Base-by-base conservation (phyloP, 2,329 filamentous ascomycete species). In the Westerdykella ornata region DNA sequence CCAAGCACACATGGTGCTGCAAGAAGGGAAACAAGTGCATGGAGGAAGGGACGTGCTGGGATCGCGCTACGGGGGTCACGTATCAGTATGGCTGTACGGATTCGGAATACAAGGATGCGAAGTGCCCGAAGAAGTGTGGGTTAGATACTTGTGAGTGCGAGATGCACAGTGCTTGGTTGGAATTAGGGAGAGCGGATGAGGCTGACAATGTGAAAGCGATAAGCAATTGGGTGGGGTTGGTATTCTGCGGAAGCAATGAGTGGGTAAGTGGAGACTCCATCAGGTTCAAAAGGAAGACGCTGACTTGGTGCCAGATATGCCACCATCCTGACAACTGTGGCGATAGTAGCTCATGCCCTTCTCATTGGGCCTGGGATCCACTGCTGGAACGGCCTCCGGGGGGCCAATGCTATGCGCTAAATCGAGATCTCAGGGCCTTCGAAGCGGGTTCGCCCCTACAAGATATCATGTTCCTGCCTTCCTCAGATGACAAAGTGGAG, bases 31-130 rank as follows among this genome's bases (percentile, higher is more conserved):
- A 47, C 38, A 45, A 44, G 16, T 54, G 52, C 31, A 34, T 56
- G 14, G 38, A 45, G 26, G 16, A 52, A 5, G 41, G 44, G 16
- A 46, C 51, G 7, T 57, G 54, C 41, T 53, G 41, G 28, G 46
- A 54, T 31, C 2, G 1, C 0, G 30, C 14, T 4, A 50, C 40
- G 5, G 41, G 42, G 3, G 36, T 47, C 17, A 54, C 48, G 2
- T 57, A 57, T 26, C 51, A 54, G 30, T 55, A 54, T 39, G 52
- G 52, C 2, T 54, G 52, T 35, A 57, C 54, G 6, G 44, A 50
- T 28, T 11, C 17, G 3, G 33, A 32, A 0, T 55, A 51, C 30
- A 32, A 37, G 14, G 44, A 54, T 28, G 12, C 4, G 12, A 44
- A 38, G 8, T 57, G 52, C 29, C 52, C 52, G 3, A n/a, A 34